Evolutionary conservation across 2,329 filamentous ascomycete species (phyloP).

Genomic region (Pseudogymnoascus sp.): DNA sequence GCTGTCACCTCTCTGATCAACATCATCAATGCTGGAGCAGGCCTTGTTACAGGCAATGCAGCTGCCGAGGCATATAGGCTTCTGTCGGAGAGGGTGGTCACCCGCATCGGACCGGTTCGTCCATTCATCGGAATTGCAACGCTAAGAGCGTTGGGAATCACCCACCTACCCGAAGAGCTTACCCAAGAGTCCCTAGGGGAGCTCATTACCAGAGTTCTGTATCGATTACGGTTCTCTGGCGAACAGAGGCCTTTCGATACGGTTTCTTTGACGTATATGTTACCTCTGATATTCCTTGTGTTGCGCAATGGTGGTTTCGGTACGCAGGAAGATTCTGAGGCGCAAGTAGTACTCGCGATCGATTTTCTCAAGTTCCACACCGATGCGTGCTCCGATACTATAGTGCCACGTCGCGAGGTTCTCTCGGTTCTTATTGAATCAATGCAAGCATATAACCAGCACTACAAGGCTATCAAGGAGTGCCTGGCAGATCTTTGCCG

Average conservation of each 20-base stretch:
- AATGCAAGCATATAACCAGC: constrained; percentile 83
- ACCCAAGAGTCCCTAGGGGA: constrained; percentile 74
- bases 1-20: constrained; percentile 66
- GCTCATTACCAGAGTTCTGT: constrained; percentile 79
- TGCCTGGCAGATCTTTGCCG: constrained; percentile 80
- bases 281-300: constrained; percentile 73
- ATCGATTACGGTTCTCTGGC: constrained; percentile 78
- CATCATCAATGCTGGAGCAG: constrained; percentile 70
- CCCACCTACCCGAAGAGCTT: constrained; percentile 61
- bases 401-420: constrained; percentile 68
- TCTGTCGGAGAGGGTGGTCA: constrained; percentile 66
- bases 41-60: constrained; percentile 70
- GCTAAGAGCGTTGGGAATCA: constrained; percentile 66
- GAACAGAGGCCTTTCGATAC: constrained; percentile 92
- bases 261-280: constrained; percentile 76
- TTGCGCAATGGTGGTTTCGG: constrained; percentile 73
- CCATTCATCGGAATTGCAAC: constrained; percentile 84
- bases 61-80: constrained; percentile 71
- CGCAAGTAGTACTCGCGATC: constrained; percentile 79
- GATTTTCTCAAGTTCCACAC: constrained; percentile 89
- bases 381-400: constrained; percentile 62
- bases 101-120: constrained; percentile 65
- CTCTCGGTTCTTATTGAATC: constrained; percentile 63
- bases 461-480: constrained; percentile 93
- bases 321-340: constrained; percentile 70